Conservation (phyloP, 345 rosid species). For the Linum lewisii region DNA sequence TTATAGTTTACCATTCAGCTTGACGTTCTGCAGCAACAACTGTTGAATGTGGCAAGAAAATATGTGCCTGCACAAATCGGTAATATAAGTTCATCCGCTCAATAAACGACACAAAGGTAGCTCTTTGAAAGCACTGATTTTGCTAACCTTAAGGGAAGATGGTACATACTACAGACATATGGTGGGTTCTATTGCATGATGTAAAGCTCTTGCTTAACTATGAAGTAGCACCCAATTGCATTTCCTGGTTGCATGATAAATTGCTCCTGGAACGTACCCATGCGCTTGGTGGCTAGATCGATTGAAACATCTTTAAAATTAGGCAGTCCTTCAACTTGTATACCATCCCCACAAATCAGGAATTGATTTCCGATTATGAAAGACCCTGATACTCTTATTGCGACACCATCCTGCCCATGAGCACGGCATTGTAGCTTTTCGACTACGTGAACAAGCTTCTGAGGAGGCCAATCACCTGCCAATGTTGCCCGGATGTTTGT, state of each 20-base stretch:
- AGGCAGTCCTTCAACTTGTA: conserved; percentile 86
- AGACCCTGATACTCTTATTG: conserved; percentile 74
- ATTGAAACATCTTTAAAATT: conserved; percentile 74
- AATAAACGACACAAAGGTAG: too few species aligned
- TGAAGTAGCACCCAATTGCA: conserved; percentile 50
- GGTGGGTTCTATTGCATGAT: conserved; percentile 22
- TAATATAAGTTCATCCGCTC: too few species aligned
- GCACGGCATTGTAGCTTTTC: conserved; percentile 81
- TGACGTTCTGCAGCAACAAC: too few species aligned
- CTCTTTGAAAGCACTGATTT: neutral
- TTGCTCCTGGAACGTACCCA: conserved; percentile 85
- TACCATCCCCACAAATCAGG: conserved; percentile 85
- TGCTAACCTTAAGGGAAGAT: conserved; percentile 9
- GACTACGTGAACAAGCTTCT: conserved; percentile 77
- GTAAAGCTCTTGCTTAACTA: conserved; percentile 70
- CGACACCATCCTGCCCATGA: conserved; percentile 53
- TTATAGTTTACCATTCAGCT: too few species aligned
- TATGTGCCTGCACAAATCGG: too few species aligned
- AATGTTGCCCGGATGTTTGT: conserved; percentile 61
- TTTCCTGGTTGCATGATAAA: conserved; percentile 53
- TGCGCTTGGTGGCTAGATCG: conserved; percentile 60
- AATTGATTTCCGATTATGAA: conserved; percentile 78
- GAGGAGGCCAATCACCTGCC: conserved; percentile 75
- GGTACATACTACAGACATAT: neutral
- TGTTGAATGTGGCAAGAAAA: too few species aligned